Evolutionary conservation across 257 asterid species (phyloP).

Genomic region (Solanum medicagineum): DNA sequence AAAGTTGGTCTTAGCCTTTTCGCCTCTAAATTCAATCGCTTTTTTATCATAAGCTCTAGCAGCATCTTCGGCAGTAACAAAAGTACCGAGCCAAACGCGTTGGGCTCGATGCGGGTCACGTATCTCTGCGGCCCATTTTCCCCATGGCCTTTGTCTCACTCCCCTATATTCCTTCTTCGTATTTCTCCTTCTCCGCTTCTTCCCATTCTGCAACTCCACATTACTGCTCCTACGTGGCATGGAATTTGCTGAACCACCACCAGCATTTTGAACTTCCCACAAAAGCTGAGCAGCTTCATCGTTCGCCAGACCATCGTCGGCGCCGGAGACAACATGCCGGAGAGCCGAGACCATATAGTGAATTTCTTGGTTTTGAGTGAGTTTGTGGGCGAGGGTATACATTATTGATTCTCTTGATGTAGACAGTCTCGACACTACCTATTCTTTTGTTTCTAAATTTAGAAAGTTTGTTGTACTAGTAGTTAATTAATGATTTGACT

Average conservation of each 20-base stretch:
- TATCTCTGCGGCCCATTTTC: slow-evolving; percentile 17
- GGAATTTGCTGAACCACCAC: background rate
- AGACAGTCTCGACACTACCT: background rate
- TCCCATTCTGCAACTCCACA: background rate
- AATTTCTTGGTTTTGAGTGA: background rate
- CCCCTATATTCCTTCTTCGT: slow-evolving; percentile 3
- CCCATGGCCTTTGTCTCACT: slow-evolving; percentile 3
- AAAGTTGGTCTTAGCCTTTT: slow-evolving; percentile 8
- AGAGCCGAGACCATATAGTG: slow-evolving; percentile 9
- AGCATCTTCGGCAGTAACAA: slow-evolving; percentile 4
- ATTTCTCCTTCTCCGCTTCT: background rate
- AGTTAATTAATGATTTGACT: background rate
- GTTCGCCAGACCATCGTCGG: background rate
- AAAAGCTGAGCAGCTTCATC: background rate
- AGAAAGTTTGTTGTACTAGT: background rate
- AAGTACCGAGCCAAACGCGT: slow-evolving; percentile 15
- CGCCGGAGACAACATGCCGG: slow-evolving; percentile 1
- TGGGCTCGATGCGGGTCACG: background rate
- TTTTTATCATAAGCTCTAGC: slow-evolving; percentile 17
- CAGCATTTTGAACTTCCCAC: background rate
- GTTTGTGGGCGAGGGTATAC: background rate
- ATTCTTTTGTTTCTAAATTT: background rate
- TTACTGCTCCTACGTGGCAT: background rate
- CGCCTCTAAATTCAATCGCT: slow-evolving; percentile 10
- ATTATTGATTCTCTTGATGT: background rate